Evolutionary conservation across 495 filamentous ascomycete genomes (phyloP), one percentile per base, ranked within the genome.

Genomic region (Lineolata rhizophorae): DNA sequence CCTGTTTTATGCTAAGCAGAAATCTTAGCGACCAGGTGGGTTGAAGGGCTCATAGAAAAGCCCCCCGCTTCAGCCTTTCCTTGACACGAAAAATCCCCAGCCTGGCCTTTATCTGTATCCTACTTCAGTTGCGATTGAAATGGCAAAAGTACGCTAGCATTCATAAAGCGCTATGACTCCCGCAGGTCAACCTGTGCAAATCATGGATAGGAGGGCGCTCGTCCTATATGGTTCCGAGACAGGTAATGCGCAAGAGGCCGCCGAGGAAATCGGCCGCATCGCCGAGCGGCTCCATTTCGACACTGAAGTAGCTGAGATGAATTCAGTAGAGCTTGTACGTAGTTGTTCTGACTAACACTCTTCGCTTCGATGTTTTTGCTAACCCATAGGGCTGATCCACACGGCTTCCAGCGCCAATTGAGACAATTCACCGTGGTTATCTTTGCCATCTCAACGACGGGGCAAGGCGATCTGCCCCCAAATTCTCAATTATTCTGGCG

Each of bases 151-250:
- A n/a, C n/a, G n/a, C n/a, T n/a, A n/a, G n/a, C n/a, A n/a, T n/a
- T n/a, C n/a, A n/a, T n/a, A n/a, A n/a, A n/a, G n/a, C n/a, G n/a
- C n/a, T n/a, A n/a, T n/a, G n/a, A n/a, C n/a, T n/a, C n/a, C n/a
- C n/a, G 22, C 22, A 25, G n/a, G 22, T 25, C 22, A 25, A 25
- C 6, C 6, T 25, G 22, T 25, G 22, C 22, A 25, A 6, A n/a
- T 25, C 22, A 25, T n/a, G 22, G 54, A 73, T 60, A 52, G 56
- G 41, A 55, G 61, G 56, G 72, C 77, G 27, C 63, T 91, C 31
- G 61, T 99, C 25, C 65, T 91, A 24, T 95, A 93, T 57, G 90
- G 80, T 19, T 81, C 83, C 12, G 90, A 99, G 54, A 93, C 83
- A 0, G 87, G 90, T 27, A 95, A 83, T 44, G 71, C 79, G 21